Conservation (phyloP, 768 basidiomycete genomes). For the Termitomyces sp. region DNA sequence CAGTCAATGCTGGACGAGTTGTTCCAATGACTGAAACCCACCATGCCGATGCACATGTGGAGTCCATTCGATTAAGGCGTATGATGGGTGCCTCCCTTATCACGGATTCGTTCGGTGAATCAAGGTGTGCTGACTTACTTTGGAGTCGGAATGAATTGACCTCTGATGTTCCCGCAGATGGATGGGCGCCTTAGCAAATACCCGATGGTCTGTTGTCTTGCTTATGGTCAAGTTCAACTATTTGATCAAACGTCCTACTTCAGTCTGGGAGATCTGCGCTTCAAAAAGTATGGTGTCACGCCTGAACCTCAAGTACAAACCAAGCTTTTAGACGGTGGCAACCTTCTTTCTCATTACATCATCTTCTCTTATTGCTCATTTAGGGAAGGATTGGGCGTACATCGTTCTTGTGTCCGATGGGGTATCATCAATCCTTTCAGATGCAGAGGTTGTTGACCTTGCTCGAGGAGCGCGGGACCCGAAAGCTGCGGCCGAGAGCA, state of each 20-base stretch:
- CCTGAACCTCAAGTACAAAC: conserved; percentile 87
- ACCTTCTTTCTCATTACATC: background rate
- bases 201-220: conserved; percentile 61
- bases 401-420: conserved; percentile 92
- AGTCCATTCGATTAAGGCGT: conserved; percentile 78
- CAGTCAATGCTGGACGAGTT: conserved; percentile 69
- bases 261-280: conserved; percentile 86
- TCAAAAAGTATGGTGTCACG: conserved; percentile 88
- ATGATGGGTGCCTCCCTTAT: conserved; percentile 90
- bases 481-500: conserved; percentile 74
- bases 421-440: conserved; percentile 84
- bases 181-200: conserved; percentile 95
- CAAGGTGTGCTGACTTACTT: conserved; percentile 43
- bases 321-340: conserved; percentile 69
- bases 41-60: conserved; percentile 89
- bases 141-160: background rate
- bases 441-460: conserved; percentile 93
- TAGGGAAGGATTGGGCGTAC: conserved; percentile 84
- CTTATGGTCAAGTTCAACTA: background rate
- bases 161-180: conserved; percentile 46
- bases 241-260: background rate
- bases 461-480: conserved; percentile 71
- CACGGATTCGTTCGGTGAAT: conserved; percentile 93
- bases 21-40: conserved; percentile 90
- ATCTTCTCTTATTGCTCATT: background rate